Conservation (phyloP, 192 early-diverging fungal genomes). For the Podila minutissima region DNA sequence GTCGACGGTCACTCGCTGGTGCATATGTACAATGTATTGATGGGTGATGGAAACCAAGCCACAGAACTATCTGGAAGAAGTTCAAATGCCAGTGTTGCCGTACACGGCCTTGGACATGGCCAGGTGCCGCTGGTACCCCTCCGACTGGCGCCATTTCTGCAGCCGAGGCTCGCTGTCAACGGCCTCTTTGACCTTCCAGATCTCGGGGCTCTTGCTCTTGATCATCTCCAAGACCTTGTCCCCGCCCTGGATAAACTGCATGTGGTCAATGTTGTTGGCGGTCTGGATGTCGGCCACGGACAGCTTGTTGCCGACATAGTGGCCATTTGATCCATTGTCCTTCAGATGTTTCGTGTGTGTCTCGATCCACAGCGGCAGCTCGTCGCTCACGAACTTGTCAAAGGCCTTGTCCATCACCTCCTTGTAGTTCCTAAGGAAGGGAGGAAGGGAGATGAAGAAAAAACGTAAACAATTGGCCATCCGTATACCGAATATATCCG, state of each 20-base stretch:
- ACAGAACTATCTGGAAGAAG: no score
- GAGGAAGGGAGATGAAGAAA: neutral
- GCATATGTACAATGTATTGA: neutral
- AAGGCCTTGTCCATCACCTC: slow-evolving; percentile 19
- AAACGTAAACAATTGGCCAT: neutral
- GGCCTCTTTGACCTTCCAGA: slow-evolving; percentile 36
- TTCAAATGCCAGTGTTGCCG: slow-evolving; percentile 17
- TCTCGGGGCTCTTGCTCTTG: slow-evolving; percentile 14
- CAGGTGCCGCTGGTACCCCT: slow-evolving; percentile 18
- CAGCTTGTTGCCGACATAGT: slow-evolving; percentile 34
- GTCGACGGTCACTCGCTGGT: no score
- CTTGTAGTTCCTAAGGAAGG: slow-evolving; percentile 29
- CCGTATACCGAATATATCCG: no score
- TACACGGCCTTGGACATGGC: slow-evolving; percentile 1
- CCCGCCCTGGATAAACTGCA: slow-evolving; percentile 4
- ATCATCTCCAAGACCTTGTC: slow-evolving; percentile 23
- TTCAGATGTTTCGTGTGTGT: slow-evolving; percentile 28
- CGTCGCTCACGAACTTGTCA: slow-evolving; percentile 5
- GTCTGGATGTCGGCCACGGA: slow-evolving; percentile 29
- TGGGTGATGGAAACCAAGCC: no score
- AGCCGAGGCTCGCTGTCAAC: slow-evolving; percentile 29
- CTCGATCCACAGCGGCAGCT: slow-evolving; percentile 31
- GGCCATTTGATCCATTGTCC: slow-evolving; percentile 41
- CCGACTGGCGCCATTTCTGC: slow-evolving; percentile 30
- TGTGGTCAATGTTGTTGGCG: slow-evolving; percentile 27